A percentile compares a stretch with the other conserved stretches of the same genome.
phyloP scores from a whole-genome alignment of 139 green algal genomes.

The Nannochloris sp. region DNA sequence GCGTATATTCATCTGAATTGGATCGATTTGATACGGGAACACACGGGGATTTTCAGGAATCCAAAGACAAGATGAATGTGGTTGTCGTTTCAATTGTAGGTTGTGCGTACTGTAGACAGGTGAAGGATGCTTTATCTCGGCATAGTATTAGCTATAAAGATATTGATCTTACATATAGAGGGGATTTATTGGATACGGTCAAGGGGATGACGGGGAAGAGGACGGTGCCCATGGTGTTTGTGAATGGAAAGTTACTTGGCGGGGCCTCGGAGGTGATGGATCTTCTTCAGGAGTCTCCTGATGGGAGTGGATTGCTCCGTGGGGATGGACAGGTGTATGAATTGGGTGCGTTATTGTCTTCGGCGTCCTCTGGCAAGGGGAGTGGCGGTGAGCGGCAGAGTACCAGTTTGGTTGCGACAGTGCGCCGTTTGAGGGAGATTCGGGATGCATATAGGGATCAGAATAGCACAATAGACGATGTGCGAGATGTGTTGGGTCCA shows the following conservation, averaged over 20 bases:
- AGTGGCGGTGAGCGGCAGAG: not conserved
- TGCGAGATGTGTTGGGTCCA: not conserved
- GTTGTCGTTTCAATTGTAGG: constrained; percentile 66
- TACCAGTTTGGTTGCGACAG: not conserved
- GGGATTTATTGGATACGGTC: constrained; percentile 37
- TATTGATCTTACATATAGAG: constrained; percentile 39
- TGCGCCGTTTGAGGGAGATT: not conserved
- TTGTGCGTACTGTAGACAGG: constrained; percentile 71
- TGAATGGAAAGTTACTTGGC: constrained; percentile 56
- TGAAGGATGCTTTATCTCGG: constrained; percentile 48
- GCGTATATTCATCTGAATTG: too few species aligned
- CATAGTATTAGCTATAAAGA: constrained; percentile 46
- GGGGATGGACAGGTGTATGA: constrained; percentile 2
- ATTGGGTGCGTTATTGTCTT: constrained; percentile 10
- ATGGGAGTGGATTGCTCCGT: constrained; percentile 17
- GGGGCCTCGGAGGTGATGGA: constrained; percentile 47
- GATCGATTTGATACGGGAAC: too few species aligned
- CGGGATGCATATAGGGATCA: not conserved
- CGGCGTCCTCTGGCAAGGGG: not conserved
- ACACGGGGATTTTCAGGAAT: too few species aligned
- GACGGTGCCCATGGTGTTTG: constrained; percentile 82
- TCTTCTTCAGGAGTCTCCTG: constrained; percentile 25
- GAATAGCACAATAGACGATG: not conserved
- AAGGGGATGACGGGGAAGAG: constrained; percentile 45
- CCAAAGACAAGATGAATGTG: constrained; percentile 21